These are phyloP conservation scores for Arabis alpina DNA, from an alignment of 345 rosid genomes.

Conservation along the genomic window DNA sequence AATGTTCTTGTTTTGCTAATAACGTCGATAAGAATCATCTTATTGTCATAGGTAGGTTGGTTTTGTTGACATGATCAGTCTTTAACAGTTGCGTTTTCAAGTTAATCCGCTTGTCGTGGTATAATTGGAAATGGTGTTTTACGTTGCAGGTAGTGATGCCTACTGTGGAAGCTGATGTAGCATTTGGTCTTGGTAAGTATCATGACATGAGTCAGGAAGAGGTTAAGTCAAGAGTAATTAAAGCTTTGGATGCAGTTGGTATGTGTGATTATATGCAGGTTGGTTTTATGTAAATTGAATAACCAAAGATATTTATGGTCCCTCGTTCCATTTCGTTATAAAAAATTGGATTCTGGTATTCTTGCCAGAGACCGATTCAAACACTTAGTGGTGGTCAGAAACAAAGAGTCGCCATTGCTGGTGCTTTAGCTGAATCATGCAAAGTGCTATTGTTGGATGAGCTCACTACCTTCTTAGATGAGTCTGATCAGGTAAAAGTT, in stretches of 20 bases:
- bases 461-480: slow-evolving; percentile 91
- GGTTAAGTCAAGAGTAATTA: slow-evolving; percentile 66
- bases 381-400: slow-evolving; percentile 98
- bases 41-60: neutral
- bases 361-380: slow-evolving; percentile 84
- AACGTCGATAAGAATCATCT: neutral
- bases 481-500: slow-evolving; percentile 71
- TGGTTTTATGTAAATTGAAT: neutral
- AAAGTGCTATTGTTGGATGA: slow-evolving; percentile 85
- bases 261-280: slow-evolving; percentile 67
- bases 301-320: neutral
- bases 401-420: slow-evolving; percentile 93
- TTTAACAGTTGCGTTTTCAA: neutral
- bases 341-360: neutral
- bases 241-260: slow-evolving; percentile 78
- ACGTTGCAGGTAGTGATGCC: slow-evolving; percentile 90
- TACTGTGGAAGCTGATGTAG: slow-evolving; percentile 90
- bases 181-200: slow-evolving; percentile 88
- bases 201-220: slow-evolving; percentile 56
- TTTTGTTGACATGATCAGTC: neutral
- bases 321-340: slow-evolving; percentile 3
- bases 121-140: slow-evolving; percentile 8
- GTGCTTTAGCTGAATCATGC: slow-evolving; percentile 97
- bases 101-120: neutral
- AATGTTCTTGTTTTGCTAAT: slow-evolving; percentile 6